Conservation (phyloP, 148 eudicot genomes). For the Selenicereus undatus region DNA sequence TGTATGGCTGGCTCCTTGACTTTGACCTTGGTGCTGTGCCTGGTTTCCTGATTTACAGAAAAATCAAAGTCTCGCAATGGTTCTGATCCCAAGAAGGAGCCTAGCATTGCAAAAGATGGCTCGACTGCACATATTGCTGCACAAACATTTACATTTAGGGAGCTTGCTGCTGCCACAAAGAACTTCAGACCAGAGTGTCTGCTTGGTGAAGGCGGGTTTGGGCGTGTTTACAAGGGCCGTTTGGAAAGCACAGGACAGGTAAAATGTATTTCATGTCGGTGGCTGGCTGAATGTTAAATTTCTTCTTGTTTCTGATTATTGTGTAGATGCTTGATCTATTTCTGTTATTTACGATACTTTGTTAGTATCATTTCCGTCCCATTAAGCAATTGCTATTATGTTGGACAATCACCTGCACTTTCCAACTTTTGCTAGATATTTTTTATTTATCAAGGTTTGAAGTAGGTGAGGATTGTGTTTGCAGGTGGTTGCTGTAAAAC, state of each 20-base stretch:
- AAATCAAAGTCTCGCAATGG: slow-evolving; percentile 63
- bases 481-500: slow-evolving; percentile 96
- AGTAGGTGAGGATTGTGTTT: slow-evolving; percentile 17
- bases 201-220: slow-evolving; percentile 97
- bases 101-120: slow-evolving; percentile 54
- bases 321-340: background rate
- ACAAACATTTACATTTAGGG: slow-evolving; percentile 87
- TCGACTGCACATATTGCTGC: slow-evolving; percentile 87
- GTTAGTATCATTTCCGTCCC: background rate
- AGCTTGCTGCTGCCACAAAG: slow-evolving; percentile 89
- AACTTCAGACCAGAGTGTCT: slow-evolving; percentile 81
- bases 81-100: slow-evolving; percentile 65
- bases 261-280: background rate
- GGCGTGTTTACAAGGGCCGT: slow-evolving; percentile 91
- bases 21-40: slow-evolving; percentile 5
- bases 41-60: slow-evolving; percentile 31
- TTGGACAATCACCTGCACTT: background rate
- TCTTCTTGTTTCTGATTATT: background rate
- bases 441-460: background rate
- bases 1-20: slow-evolving; percentile 6
- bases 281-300: background rate
- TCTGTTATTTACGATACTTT: background rate
- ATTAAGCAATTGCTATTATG: background rate
- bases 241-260: slow-evolving; percentile 95
- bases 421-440: background rate